Evolutionary conservation across 2,329 filamentous ascomycete species (phyloP), one percentile per base, ranked within the genome.

Genomic region (Aureobasidium namibiae): DNA sequence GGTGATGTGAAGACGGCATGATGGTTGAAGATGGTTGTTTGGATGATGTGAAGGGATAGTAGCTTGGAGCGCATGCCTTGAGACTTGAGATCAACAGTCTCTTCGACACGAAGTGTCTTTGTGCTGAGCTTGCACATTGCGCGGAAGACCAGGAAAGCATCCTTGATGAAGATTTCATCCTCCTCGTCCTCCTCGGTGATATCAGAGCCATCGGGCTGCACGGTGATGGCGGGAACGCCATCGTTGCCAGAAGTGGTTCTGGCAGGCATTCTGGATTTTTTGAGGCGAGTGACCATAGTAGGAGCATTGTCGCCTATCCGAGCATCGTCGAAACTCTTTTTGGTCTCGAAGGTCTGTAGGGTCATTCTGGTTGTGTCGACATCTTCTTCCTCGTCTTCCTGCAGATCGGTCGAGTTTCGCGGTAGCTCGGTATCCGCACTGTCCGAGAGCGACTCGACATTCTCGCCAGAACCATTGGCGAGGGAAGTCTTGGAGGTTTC

Each of bases 11-110:
- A 97, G 63, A 96, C 88, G 61, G 83, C 75, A 63, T 92, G 89
- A 74, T 97, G 90, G 75, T 96, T 97, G 78, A 95, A 95, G 48
- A 99, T 82, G 60, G 96, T 85, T 41, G 90, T 95, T 70, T 96
- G 92, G 64, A 99, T 94, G 62, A 97, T 86, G 72, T 99, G 92
- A 60, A 99, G 82, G 16, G 94, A 96, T 63, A 99, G 84, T 54
- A 99, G 80, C 74, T 99, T 99, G 2, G 92, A 96, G 62, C 94
- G 87, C 92, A 99, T 99, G 38, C 92, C 90, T 69, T 96, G 92
- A 18, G 92, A 92, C 59, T 90, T 91, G 54, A 96, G 77, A 68
- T 99, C 94, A 68, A 92, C 91, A 21, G 96, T 85, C 72, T 97
- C 92, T 63, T 99, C 94, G 2, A 91, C 85, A 9, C 89, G 85